These are phyloP conservation scores for Amauroascus niger DNA, from an alignment of 2,329 filamentous ascomycete species.

Conservation along the genomic window DNA sequence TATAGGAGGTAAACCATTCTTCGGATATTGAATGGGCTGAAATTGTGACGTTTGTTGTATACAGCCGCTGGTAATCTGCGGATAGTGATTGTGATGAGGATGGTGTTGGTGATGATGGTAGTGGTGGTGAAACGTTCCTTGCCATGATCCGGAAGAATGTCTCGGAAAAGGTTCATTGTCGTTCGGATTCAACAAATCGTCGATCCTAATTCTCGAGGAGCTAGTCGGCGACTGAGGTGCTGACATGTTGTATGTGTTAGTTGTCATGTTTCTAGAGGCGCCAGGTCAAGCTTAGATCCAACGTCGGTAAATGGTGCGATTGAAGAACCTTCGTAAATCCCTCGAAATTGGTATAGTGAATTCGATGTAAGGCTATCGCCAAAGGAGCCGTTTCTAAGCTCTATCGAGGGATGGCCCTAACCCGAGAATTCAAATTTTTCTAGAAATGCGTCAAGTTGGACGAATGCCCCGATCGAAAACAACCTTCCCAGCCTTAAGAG, in stretches of 20 bases:
- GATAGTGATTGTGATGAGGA: neutral
- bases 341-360: too few species aligned
- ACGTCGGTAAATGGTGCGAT: neutral
- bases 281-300: neutral
- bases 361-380: too few species aligned
- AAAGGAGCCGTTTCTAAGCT: neutral
- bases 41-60: slow-evolving; percentile 7
- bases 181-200: slow-evolving; percentile 12
- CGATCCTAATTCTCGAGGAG: slow-evolving; percentile 12
- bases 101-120: slow-evolving; percentile 10
- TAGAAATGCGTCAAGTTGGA: neutral
- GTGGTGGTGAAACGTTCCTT: slow-evolving; percentile 7
- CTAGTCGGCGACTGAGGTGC: slow-evolving; percentile 8
- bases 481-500: neutral
- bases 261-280: neutral
- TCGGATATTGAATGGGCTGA: slow-evolving; percentile 8
- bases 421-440: neutral
- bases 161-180: neutral
- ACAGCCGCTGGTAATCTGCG: neutral
- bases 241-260: neutral
- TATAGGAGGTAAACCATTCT: neutral
- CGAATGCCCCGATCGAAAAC: neutral
- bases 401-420: neutral
- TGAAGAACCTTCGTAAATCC: neutral
- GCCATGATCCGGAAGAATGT: slow-evolving; percentile 2